phyloP scores from a whole-genome alignment of 2,329 filamentous ascomycete species.

The Mollisiaceae sp. region DNA sequence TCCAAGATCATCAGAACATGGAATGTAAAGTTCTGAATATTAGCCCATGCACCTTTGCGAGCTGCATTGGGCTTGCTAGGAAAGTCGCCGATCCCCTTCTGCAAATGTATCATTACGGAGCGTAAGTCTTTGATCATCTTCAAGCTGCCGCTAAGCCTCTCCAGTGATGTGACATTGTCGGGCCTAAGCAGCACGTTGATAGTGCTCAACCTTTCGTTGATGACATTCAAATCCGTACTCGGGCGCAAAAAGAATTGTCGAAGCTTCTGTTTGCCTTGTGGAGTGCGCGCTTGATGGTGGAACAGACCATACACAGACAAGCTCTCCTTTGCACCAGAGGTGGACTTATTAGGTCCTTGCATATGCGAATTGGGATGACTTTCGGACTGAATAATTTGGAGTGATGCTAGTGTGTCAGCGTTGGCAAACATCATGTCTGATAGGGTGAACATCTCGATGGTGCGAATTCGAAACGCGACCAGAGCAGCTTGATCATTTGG shows the following conservation, averaged over 20 bases:
- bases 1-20: slow-evolving; percentile 73
- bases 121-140: slow-evolving; percentile 78
- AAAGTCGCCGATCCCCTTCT: slow-evolving; percentile 73
- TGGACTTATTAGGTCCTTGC: slow-evolving; percentile 67
- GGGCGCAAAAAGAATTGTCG: slow-evolving; percentile 85
- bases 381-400: slow-evolving; percentile 86
- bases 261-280: slow-evolving; percentile 76
- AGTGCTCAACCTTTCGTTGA: slow-evolving; percentile 73
- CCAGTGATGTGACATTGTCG: slow-evolving; percentile 65
- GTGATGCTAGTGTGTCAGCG: slow-evolving; percentile 75
- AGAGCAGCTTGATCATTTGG: slow-evolving; percentile 61
- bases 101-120: slow-evolving; percentile 69
- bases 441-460: slow-evolving; percentile 78
- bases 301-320: slow-evolving; percentile 87
- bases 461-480: slow-evolving; percentile 63
- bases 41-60: slow-evolving; percentile 73
- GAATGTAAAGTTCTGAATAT: slow-evolving; percentile 73
- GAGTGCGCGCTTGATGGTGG: slow-evolving; percentile 72
- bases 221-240: slow-evolving; percentile 68
- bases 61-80: slow-evolving; percentile 49
- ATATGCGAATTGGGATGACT: slow-evolving; percentile 82
- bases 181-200: slow-evolving; percentile 70
- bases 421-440: slow-evolving; percentile 75
- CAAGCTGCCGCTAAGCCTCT: slow-evolving; percentile 63
- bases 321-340: slow-evolving; percentile 74